Base-by-base conservation (phyloP, 2,329 filamentous ascomycete species). In the Colletotrichum plurivorum region DNA sequence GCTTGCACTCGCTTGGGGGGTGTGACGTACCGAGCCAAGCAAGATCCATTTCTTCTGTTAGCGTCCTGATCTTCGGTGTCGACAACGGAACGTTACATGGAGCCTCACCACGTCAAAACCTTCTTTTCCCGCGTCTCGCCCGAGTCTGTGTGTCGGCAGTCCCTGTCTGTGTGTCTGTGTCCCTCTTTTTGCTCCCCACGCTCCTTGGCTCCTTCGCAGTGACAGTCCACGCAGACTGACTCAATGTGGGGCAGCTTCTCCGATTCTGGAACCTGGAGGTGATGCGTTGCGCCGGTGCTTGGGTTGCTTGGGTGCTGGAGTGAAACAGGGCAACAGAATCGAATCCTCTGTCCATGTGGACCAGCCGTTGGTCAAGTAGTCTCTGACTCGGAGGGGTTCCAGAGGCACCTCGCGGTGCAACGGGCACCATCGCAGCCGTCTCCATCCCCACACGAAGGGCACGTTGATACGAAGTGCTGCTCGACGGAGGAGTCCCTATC, bases 1-100 rank as follows among this genome's bases (percentile, higher is more conserved):
- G 27, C 27, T 31, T 25, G 22, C 22, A 25, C 22, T 25, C 22
- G 27, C 27, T 31, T 31, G 31, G 31, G 10, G 31, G 27, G 9
- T n/a, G 31, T 36, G 31, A 66, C 62, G 62, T 66, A 61, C 45
- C 46, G n/a, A 20, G 45, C 16, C 45, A n/a, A 10, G 18, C 54
- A 25, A 65, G 51, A 41, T 69, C 62, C 63, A 59, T 56, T 56
- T 46, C 54, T 41, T 16, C 46, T 61, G 49, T 69, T 67, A 69
- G 67, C 56, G 67, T 56, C 31, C 45, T 56, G 67, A 66, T 66
- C 62, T 27, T 61, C 62, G 55, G 49, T 36, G 51, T 66, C 45
- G 62, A 69, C 55, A 67, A 69, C 67, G 67, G 63, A 69, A 69
- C 67, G 67, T 69, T 69, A 69, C 67, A 69, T 69, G 63, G 67